Evolutionary conservation across 495 filamentous ascomycete species (phyloP), one percentile per base, ranked within the genome.

Genomic region (Parachaetomium inaequale): DNA sequence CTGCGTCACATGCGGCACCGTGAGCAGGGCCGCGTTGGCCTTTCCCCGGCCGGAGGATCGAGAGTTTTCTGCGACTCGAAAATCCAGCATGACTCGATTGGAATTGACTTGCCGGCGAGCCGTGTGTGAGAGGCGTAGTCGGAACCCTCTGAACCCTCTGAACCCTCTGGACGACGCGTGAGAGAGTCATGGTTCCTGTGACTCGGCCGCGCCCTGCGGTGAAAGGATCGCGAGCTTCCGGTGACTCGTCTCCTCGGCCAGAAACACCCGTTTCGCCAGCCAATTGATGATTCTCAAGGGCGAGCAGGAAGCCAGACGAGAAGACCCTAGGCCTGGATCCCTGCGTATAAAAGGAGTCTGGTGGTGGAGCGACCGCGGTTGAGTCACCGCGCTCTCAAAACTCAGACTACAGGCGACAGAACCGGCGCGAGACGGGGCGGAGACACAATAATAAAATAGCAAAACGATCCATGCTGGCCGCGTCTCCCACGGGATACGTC

Each of bases 141-240:
- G n/a, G 14, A 34, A 54, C 23, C 19, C 40, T 29, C 36, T 21
- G 32, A 21, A 46, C 17, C 32, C n/a, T n/a, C n/a, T 58, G 38
- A 49, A 49, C 47, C 54, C 52, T 52, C 28, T 61, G 58, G 23
- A 25, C 45, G 26, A 65, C 29, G 15, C 54, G 53, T 28, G 63
- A 65, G 26, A 65, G 58, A 7, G 58, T 54, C 63, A 65, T 65
- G 17, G 63, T 21, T 55, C 3, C 4, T 7, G 26, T 43, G 25
- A 42, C 53, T 42, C 34, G 7, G 38, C 26, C 38, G 54, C 25
- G 11, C n/a, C n/a, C 40, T 43, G 17, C 8, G 45, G 34, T 11
- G 8, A 25, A 54, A 11, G 19, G 23, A 38, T 29, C 26, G 7
- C 38, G 10, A 8, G 1, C 7, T 34, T n/a, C 25, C 3, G 28